Base-by-base conservation (phyloP, 768 basidiomycete species). In the Pleurotus citrinopileatus region DNA sequence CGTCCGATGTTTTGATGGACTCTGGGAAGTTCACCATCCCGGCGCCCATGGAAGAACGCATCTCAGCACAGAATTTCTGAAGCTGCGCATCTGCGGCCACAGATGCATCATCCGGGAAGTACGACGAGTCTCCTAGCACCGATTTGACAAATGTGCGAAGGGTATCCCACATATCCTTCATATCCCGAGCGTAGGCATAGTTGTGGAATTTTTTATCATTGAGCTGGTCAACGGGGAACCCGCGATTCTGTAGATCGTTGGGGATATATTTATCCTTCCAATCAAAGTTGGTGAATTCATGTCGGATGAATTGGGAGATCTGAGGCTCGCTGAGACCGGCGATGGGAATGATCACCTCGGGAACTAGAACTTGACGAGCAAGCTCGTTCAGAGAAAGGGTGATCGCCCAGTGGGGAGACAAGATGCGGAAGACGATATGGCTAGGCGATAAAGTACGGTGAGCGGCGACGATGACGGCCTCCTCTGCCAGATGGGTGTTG, bases 401-500 rank as follows among this genome's bases (percentile, higher is more conserved):
- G 8, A 56, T 65, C 12, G 48, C 58, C 68, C 68, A 69, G 42
- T 68, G 68, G 9, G 64, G 63, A 23, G 63, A 55, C 26, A 69
- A 53, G 8, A 69, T 61, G n/a, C 61, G 45, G 57, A 61, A 64
- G n/a, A 68, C 55, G 22, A 65, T 54, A 50, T 69, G 67, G 40
- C 28, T 26, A 5, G 61, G 55, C 4, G 52, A 52, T 28, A 69
- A 56, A 4, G 50, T 58, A 25, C 68, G 68, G 44, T 66, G 60
- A 12, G 67, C 63, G n/a, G 64, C 65, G 22, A 69, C 64, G 52
- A 69, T 67, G 36, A 63, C 54, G 20, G 60, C 65, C 53, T 69
- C 68, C 45, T 69, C 68, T 26, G 68, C 60, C 9, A 69, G 58
- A 54, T 69, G 68, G 3, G 68, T 67, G 34, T 67, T 52, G 36